Evolutionary conservation across 805 yeast species (phyloP).

Genomic region (Nakazawaea populi): DNA sequence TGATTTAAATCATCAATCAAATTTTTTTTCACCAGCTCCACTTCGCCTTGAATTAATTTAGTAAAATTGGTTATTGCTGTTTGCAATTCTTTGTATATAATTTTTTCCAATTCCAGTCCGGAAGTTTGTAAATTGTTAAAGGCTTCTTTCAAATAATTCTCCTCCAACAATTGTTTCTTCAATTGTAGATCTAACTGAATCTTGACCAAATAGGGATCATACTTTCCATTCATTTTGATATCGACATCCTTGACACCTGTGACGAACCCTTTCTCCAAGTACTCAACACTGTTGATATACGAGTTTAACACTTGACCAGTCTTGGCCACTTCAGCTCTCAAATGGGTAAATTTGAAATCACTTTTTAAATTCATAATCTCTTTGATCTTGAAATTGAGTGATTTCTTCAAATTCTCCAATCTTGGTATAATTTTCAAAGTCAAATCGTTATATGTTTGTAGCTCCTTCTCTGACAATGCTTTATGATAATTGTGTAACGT

Average conservation of each 20-base stretch:
- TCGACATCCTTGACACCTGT: slow-evolving; percentile 13
- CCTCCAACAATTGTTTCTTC: slow-evolving; percentile 57
- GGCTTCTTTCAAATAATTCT: slow-evolving; percentile 60
- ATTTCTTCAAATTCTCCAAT: slow-evolving; percentile 49
- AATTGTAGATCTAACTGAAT: slow-evolving; percentile 59
- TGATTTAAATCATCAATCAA: slow-evolving; percentile 48
- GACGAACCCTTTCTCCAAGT: slow-evolving; percentile 30
- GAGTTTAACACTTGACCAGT: slow-evolving; percentile 52
- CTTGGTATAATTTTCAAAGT: slow-evolving; percentile 44
- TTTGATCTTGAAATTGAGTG: slow-evolving; percentile 45
- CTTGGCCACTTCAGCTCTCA: slow-evolving; percentile 54
- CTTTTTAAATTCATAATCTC: slow-evolving; percentile 48
- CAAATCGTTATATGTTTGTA: slow-evolving; percentile 45
- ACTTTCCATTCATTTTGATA: slow-evolving; percentile 18
- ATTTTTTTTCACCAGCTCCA: slow-evolving; percentile 37
- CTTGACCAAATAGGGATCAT: slow-evolving; percentile 62
- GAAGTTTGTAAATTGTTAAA: slow-evolving; percentile 58
- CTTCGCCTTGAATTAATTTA: slow-evolving; percentile 45
- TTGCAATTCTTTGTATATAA: slow-evolving; percentile 58
- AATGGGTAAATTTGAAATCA: slow-evolving; percentile 53
- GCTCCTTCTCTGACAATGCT: slow-evolving; percentile 34
- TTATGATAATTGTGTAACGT: slow-evolving; percentile 26
- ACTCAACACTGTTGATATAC: slow-evolving; percentile 38
- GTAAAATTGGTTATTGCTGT: slow-evolving; percentile 47
- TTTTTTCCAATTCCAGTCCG: slow-evolving; percentile 60